Conservation (phyloP, 371 early-diverging fungal genomes). For the Mucor racemosus region DNA sequence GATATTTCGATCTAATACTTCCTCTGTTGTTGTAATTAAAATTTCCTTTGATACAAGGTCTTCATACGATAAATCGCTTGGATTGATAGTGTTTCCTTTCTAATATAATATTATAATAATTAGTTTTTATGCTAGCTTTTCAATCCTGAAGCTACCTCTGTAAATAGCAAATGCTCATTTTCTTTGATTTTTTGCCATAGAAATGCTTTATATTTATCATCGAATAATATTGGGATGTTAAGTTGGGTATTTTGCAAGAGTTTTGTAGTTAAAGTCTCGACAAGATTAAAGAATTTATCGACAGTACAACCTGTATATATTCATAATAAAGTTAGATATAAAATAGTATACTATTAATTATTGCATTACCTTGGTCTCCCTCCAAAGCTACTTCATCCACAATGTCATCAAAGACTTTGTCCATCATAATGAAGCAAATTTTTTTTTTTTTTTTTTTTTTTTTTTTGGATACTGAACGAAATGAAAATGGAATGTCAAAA, state of each 20-base stretch:
- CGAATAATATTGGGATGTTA: neutral
- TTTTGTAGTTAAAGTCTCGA: neutral
- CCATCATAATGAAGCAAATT: neutral
- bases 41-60: neutral
- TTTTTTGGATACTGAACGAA: no score
- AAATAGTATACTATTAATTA: no score
- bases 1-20: conserved; percentile 12
- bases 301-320: conserved; percentile 15
- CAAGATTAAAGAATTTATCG: conserved; percentile 3
- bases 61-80: neutral
- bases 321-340: neutral
- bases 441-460: no score
- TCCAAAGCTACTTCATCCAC: conserved; percentile 19
- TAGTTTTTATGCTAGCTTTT: no score
- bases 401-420: conserved; percentile 8
- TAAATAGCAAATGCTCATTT: neutral
- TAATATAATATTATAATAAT: neutral
- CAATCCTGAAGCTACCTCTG: neutral
- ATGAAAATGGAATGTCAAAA: conserved; percentile 5
- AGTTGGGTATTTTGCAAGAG: neutral
- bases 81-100: conserved; percentile 1
- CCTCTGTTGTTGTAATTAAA: neutral
- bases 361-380: conserved; percentile 18
- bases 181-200: conserved; percentile 11
- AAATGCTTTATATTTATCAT: conserved; percentile 11